Evolutionary conservation across 176 grass and related monocot genomes (phyloP).

Genomic region (Panicum miliaceum): DNA sequence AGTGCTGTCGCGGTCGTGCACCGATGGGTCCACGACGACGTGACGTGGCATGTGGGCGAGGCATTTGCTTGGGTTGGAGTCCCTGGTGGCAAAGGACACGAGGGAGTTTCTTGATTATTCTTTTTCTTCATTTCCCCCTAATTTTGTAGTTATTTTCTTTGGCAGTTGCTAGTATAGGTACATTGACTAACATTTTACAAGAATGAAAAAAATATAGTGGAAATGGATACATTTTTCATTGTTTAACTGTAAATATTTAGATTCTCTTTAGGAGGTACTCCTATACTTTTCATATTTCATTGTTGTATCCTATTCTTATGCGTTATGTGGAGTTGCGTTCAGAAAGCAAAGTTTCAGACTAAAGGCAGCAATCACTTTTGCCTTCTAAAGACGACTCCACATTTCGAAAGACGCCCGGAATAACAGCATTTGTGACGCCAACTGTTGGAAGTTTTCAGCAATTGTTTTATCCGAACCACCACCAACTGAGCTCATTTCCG

Average conservation of each 20-base stretch:
- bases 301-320: not conserved
- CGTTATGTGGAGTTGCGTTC: too few species aligned
- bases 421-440: too few species aligned
- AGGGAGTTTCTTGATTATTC: slow-evolving; percentile 16
- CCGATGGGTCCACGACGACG: slow-evolving; percentile 60
- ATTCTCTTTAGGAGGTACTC: not conserved
- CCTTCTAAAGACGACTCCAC: not conserved
- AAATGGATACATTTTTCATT: not conserved
- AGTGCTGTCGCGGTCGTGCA: slow-evolving; percentile 59
- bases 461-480: not conserved
- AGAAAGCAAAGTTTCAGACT: too few species aligned
- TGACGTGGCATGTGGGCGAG: slow-evolving; percentile 41
- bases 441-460: not conserved
- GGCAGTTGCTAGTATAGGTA: slow-evolving; percentile 47
- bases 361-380: too few species aligned
- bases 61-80: not conserved
- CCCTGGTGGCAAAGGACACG: not conserved
- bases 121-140: not conserved
- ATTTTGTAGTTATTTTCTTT: slow-evolving; percentile 35
- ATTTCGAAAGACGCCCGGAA: not conserved
- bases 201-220: not conserved
- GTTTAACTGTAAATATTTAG: not conserved
- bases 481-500: not conserved
- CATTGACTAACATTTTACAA: slow-evolving; percentile 54
- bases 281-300: too few species aligned